A percentile compares a stretch with the other conserved stretches of the same genome.
Conservation (phyloP, 257 asterid species). For the Agastache rugosa region DNA sequence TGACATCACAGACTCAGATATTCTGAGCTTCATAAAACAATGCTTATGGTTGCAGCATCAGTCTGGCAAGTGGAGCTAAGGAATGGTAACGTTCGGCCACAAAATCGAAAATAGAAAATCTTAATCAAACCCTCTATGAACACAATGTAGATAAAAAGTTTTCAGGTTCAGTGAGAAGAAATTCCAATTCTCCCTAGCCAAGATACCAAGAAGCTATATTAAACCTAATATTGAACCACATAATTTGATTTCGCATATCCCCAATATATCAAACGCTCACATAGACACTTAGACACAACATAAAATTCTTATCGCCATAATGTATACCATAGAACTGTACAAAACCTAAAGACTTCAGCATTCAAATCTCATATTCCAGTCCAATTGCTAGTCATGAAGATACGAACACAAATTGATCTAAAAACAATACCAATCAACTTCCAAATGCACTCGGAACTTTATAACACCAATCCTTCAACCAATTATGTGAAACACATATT, state of each 20-base stretch:
- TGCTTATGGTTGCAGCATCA: background rate
- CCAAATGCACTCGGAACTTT: slow-evolving; percentile 13
- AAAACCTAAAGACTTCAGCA: background rate
- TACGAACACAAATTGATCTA: background rate
- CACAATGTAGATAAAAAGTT: slow-evolving; percentile 3
- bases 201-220: background rate
- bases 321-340: background rate
- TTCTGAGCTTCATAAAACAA: background rate
- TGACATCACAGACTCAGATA: background rate
- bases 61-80: background rate
- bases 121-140: slow-evolving; percentile 7
- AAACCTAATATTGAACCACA: background rate
- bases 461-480: slow-evolving; percentile 8
- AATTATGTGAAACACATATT: slow-evolving; percentile 5
- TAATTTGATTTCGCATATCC: slow-evolving; percentile 12
- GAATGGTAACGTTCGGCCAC: slow-evolving; percentile 4
- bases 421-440: background rate
- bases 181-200: background rate
- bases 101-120: background rate
- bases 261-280: background rate
- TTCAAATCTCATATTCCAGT: background rate
- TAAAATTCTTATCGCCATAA: background rate
- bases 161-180: background rate
- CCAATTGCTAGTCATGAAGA: slow-evolving; percentile 1
- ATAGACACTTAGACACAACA: background rate